Evolutionary conservation across 2,329 filamentous ascomycete genomes (phyloP).

Genomic region (Colletotrichum sp.): DNA sequence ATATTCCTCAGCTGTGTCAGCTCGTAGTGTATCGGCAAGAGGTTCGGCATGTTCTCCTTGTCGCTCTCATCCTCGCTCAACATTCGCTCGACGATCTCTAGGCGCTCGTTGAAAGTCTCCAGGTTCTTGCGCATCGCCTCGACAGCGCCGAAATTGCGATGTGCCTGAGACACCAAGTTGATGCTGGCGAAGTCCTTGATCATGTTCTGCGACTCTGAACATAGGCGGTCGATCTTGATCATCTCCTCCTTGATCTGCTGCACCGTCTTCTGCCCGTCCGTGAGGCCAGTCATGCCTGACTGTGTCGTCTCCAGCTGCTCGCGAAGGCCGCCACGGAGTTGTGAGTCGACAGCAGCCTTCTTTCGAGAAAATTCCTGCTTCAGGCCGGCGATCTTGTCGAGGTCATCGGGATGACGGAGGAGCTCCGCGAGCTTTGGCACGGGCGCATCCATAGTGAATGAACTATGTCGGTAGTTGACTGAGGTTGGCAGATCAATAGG

Average conservation of each 20-base stretch:
- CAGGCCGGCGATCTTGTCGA: conserved; percentile 91
- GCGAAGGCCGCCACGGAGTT: conserved; percentile 85
- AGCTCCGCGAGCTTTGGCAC: conserved; percentile 88
- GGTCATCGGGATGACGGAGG: conserved; percentile 92
- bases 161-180: conserved; percentile 90
- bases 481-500: neutral
- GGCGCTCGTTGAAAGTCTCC: conserved; percentile 81
- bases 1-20: conserved; percentile 92
- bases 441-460: conserved; percentile 64
- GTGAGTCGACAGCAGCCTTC: conserved; percentile 88
- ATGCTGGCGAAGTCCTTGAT: conserved; percentile 95
- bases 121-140: conserved; percentile 92
- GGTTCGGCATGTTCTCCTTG: conserved; percentile 87
- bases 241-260: conserved; percentile 97
- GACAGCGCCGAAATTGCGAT: conserved; percentile 94
- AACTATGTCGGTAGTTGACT: neutral
- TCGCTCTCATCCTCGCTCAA: conserved; percentile 85
- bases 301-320: conserved; percentile 96
- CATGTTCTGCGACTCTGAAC: conserved; percentile 96
- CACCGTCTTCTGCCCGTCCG: conserved; percentile 89
- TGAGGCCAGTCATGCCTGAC: conserved; percentile 86
- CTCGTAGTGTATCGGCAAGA: conserved; percentile 89
- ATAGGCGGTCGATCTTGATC: conserved; percentile 97
- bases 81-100: conserved; percentile 78
- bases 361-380: conserved; percentile 95